Percentiles rank a stretch among this genome's conserved stretches.
These are phyloP conservation scores for Neurospora tetraspora DNA, from an alignment of 495 filamentous ascomycete genomes.

Conservation along the genomic window DNA sequence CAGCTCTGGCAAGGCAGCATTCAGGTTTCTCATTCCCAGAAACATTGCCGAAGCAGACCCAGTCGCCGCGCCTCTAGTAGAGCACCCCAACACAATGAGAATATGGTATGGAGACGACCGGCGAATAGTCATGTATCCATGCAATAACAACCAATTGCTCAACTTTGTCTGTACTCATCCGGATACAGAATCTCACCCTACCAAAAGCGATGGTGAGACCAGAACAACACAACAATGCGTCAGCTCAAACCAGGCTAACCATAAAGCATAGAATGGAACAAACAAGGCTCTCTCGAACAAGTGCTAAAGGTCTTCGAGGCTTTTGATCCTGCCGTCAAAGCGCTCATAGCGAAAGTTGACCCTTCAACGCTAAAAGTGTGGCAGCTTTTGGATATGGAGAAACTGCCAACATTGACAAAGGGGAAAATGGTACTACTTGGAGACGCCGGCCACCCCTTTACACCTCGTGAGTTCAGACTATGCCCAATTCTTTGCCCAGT, in stretches of 20 bases:
- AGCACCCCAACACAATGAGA: slow-evolving; percentile 29
- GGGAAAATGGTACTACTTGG: slow-evolving; percentile 44
- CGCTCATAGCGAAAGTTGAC: slow-evolving; percentile 39
- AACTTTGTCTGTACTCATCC: slow-evolving; percentile 56
- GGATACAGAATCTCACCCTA: slow-evolving; percentile 26
- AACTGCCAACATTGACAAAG: slow-evolving; percentile 43
- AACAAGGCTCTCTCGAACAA: slow-evolving; percentile 32
- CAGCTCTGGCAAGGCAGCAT: slow-evolving; percentile 47
- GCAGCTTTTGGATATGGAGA: slow-evolving; percentile 49
- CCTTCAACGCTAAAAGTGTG: slow-evolving; percentile 43
- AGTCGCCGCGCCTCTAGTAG: slow-evolving; percentile 30
- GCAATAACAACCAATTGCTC: slow-evolving; percentile 40
- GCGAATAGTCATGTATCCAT: slow-evolving; percentile 51
- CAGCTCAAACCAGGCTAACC: not conserved
- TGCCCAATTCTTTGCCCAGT: not conserved
- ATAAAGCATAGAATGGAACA: slow-evolving; percentile 32
- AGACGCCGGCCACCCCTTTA: slow-evolving; percentile 55
- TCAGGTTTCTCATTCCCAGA: slow-evolving; percentile 47
- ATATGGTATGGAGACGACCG: slow-evolving; percentile 44
- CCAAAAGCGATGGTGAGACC: slow-evolving; percentile 14
- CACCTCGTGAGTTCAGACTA: slow-evolving; percentile 23
- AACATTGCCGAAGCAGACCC: slow-evolving; percentile 36
- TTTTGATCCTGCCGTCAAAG: slow-evolving; percentile 37
- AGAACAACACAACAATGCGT: not conserved
- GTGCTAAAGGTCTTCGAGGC: slow-evolving; percentile 41